Conservation (phyloP, 768 basidiomycete species). For the Coprinopsis strossmayeri region DNA sequence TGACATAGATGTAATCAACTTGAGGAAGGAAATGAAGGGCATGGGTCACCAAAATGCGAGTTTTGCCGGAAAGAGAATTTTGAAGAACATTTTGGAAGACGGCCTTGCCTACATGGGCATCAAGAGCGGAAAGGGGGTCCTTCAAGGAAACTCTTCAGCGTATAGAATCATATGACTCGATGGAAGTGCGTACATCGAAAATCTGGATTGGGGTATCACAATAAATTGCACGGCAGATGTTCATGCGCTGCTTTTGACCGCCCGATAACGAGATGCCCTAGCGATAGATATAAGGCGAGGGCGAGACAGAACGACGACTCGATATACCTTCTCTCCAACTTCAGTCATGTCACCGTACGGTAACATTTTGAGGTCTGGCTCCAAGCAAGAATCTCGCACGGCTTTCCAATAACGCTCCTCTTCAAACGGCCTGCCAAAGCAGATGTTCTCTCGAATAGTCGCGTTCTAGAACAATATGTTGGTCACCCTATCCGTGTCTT, state of each 20-base stretch:
- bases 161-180: background rate
- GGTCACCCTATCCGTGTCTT: background rate
- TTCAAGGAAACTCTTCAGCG: conserved; percentile 17
- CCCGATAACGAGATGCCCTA: conserved; percentile 84
- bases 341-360: conserved; percentile 76
- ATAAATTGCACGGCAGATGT: conserved; percentile 85
- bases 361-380: conserved; percentile 74
- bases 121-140: conserved; percentile 87
- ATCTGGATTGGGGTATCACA: conserved; percentile 82
- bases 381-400: conserved; percentile 69
- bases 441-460: conserved; percentile 84
- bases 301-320: background rate
- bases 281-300: conserved; percentile 8
- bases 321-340: conserved; percentile 61
- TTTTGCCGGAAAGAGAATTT: conserved; percentile 57
- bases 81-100: conserved; percentile 82
- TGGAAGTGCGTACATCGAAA: conserved; percentile 51
- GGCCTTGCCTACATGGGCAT: conserved; percentile 86
- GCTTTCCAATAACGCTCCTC: conserved; percentile 80
- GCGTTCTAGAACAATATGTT: conserved; percentile 43
- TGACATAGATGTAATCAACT: conserved; percentile 79
- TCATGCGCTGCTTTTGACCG: conserved; percentile 73
- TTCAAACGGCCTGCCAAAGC: conserved; percentile 81
- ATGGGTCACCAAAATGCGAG: conserved; percentile 86
- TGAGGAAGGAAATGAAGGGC: conserved; percentile 85